Conservation (phyloP, 805 yeast species). For the Diddensiella transvaalensis region DNA sequence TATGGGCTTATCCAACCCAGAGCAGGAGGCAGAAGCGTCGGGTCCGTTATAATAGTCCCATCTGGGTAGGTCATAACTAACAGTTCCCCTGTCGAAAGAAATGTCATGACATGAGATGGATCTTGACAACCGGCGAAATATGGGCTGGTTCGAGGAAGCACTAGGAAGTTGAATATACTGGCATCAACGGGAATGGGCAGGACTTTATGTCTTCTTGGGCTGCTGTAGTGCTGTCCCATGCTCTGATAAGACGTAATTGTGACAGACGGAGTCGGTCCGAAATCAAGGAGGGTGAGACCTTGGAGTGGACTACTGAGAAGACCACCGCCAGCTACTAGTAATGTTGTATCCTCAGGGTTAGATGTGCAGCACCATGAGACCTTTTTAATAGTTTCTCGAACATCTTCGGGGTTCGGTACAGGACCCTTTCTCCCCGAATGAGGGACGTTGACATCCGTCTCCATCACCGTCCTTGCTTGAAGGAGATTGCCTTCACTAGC, state of each 20-base stretch:
- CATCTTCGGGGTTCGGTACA: conserved; percentile 25
- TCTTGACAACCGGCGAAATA: conserved; percentile 77
- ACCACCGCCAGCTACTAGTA: conserved; percentile 69
- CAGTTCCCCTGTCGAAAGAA: conserved; percentile 61
- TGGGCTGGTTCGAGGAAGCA: conserved; percentile 61
- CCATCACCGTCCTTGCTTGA: conserved; percentile 69
- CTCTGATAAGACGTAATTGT: conserved; percentile 77
- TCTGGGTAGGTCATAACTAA: conserved; percentile 57
- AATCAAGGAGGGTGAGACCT: conserved; percentile 57
- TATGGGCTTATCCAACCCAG: conserved; percentile 76
- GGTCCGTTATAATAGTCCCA: conserved; percentile 49
- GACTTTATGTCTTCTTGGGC: conserved; percentile 51
- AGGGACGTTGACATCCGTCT: conserved; percentile 59
- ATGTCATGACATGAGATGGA: conserved; percentile 60
- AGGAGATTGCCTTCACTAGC: conserved; percentile 69
- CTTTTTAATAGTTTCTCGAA: conserved; percentile 43
- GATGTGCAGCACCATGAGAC: conserved; percentile 75
- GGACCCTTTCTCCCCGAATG: conserved; percentile 22
- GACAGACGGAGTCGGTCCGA: conserved; percentile 73
- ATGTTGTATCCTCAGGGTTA: conserved; percentile 76
- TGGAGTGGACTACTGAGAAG: conserved; percentile 40
- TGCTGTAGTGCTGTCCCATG: conserved; percentile 73
- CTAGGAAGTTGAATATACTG: conserved; percentile 43
- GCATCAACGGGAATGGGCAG: conserved; percentile 49
- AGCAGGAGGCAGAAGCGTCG: conserved; percentile 73